A percentile compares a stretch with the other conserved stretches of the same genome.
Evolutionary conservation across 768 basidiomycete genomes (phyloP).

Genomic region (Suillus spraguei): DNA sequence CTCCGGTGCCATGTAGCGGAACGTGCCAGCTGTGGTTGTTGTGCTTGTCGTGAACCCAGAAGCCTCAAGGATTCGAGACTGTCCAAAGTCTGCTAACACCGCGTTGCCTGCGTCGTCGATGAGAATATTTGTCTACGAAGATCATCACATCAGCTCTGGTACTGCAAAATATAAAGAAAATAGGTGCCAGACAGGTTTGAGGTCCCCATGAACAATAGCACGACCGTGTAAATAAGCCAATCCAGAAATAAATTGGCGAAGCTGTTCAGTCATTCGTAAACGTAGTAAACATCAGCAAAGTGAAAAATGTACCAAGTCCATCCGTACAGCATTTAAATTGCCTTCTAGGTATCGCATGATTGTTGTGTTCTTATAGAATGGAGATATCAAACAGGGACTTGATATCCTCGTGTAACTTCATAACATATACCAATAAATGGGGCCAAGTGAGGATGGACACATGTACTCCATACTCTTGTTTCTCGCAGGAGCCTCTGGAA

Average conservation of each 20-base stretch:
- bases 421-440: conserved; percentile 28
- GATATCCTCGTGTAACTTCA: conserved; percentile 19
- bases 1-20: conserved; percentile 55
- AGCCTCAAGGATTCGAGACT: conserved; percentile 58
- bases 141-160: neutral
- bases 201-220: conserved; percentile 59
- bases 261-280: conserved; percentile 29
- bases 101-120: conserved; percentile 4
- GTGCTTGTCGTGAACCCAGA: conserved; percentile 38
- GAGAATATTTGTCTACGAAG: conserved; percentile 7
- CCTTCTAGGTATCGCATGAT: conserved; percentile 49
- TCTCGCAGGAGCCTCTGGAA: conserved; percentile 31
- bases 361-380: conserved; percentile 63
- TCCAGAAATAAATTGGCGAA: conserved; percentile 58
- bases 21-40: conserved; percentile 34
- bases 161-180: neutral
- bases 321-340: conserved; percentile 42
- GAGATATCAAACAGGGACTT: conserved; percentile 50
- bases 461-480: conserved; percentile 27
- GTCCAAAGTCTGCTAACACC: conserved; percentile 12
- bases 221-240: conserved; percentile 60
- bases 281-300: neutral
- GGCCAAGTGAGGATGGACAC: conserved; percentile 26
- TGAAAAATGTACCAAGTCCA: conserved; percentile 45
- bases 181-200: conserved; percentile 53